Conservation (phyloP, 2,329 filamentous ascomycete species). For the Fusarium protoensiforme region DNA sequence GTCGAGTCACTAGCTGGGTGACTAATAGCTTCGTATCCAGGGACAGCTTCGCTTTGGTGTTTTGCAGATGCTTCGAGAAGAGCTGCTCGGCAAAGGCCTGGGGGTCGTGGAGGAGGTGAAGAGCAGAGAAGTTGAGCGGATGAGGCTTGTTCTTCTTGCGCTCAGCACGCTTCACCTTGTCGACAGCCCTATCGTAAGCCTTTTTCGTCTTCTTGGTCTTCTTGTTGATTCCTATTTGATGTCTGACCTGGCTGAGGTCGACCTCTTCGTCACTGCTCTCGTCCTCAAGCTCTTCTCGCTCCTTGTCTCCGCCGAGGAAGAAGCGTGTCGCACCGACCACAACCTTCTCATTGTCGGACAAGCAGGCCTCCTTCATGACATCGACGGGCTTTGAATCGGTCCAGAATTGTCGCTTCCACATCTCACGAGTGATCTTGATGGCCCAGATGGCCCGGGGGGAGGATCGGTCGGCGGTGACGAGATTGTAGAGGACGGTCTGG, state of each 20-base stretch:
- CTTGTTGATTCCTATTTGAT: constrained; percentile 93
- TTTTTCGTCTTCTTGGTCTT: constrained; percentile 91
- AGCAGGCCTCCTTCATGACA: constrained; percentile 93
- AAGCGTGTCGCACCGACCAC: constrained; percentile 88
- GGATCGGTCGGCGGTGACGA: constrained; percentile 85
- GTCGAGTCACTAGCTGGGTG: constrained; percentile 87
- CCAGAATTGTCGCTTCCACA: constrained; percentile 98
- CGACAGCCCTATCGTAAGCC: constrained; percentile 81
- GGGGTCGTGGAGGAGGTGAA: constrained; percentile 93
- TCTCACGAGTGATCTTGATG: constrained; percentile 91
- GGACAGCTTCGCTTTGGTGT: constrained; percentile 83
- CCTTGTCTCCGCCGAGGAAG: constrained; percentile 95
- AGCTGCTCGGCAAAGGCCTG: constrained; percentile 92
- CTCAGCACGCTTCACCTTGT: constrained; percentile 84
- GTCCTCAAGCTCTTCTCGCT: constrained; percentile 92
- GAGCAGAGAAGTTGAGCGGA: constrained; percentile 92
- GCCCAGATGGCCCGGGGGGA: constrained; percentile 94
- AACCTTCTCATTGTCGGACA: constrained; percentile 94
- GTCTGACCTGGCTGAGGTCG: constrained; percentile 84
- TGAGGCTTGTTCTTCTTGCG: constrained; percentile 90
- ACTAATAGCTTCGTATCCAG: constrained; percentile 92
- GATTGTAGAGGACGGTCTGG: constrained; percentile 92
- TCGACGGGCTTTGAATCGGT: constrained; percentile 95
- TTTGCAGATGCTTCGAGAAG: constrained; percentile 92
- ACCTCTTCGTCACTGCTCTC: constrained; percentile 84